Evolutionary conservation across 2,329 filamentous ascomycete genomes (phyloP).

Genomic region (Talaromyces pinophilus): DNA sequence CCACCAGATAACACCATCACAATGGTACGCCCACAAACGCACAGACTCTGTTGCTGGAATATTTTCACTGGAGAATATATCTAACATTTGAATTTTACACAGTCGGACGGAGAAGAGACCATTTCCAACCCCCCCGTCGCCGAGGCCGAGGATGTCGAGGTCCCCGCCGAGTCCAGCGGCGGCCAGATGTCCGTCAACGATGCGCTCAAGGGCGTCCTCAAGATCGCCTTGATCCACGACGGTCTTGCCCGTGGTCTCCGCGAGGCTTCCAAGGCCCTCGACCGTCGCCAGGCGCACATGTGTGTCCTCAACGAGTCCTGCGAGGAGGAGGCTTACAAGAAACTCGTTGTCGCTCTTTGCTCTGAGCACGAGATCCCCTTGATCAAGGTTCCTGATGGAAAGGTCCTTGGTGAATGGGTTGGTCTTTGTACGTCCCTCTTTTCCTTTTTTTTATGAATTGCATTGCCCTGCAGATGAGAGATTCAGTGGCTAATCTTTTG

Average conservation of each 20-base stretch:
- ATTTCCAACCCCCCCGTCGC: slow-evolving; percentile 65
- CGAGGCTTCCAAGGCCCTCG: slow-evolving; percentile 97
- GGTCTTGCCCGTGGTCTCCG: slow-evolving; percentile 97
- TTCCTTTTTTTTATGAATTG: background rate
- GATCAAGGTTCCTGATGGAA: slow-evolving; percentile 99
- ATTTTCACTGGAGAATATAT: background rate
- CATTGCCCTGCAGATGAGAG: no score
- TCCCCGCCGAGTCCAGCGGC: slow-evolving; percentile 83
- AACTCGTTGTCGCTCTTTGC: slow-evolving; percentile 98
- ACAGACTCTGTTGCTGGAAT: background rate
- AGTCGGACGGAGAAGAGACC: slow-evolving; percentile 99
- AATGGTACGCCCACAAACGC: slow-evolving; percentile 46
- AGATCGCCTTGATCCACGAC: slow-evolving; percentile 99
- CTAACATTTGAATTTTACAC: background rate
- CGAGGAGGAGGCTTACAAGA: slow-evolving; percentile 99
- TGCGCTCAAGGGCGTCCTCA: slow-evolving; percentile 97
- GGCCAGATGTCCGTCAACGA: slow-evolving; percentile 92
- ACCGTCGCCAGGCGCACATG: slow-evolving; percentile 99
- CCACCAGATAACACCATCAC: slow-evolving; percentile 33
- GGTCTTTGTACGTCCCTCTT: slow-evolving; percentile 81
- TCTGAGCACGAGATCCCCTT: slow-evolving; percentile 99
- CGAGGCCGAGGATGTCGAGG: slow-evolving; percentile 89
- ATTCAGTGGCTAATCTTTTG: background rate
- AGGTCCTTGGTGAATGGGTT: slow-evolving; percentile 99
- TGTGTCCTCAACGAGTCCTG: slow-evolving; percentile 99